Evolutionary conservation across 1,139 yeast genomes (phyloP).

Genomic region (Kodamaea anthophila): DNA sequence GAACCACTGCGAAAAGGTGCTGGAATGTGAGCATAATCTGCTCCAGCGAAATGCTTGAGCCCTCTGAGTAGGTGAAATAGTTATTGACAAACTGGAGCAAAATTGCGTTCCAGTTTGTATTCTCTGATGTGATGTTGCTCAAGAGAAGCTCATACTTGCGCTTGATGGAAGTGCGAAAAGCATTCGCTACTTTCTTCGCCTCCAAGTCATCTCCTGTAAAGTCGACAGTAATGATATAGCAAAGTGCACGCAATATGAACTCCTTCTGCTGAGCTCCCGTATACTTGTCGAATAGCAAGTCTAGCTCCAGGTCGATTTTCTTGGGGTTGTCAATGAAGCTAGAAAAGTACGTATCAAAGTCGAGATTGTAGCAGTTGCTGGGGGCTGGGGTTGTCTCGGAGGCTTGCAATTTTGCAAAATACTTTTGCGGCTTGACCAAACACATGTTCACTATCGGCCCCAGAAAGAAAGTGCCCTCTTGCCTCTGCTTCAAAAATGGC

Average conservation of each 20-base stretch:
- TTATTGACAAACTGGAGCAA: slow-evolving; percentile 5
- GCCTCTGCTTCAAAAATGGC: too few relatives aligned
- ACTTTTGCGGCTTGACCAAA: too few relatives aligned
- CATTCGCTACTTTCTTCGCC: background rate
- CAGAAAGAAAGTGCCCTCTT: too few relatives aligned
- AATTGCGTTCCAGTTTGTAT: background rate
- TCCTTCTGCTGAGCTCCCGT: background rate
- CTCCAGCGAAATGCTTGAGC: slow-evolving; percentile 2
- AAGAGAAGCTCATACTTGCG: slow-evolving; percentile 3
- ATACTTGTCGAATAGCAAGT: background rate
- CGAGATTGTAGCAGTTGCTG: too few relatives aligned
- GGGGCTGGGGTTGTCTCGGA: too few relatives aligned
- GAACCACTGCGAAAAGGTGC: slow-evolving; percentile 2
- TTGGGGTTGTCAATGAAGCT: background rate
- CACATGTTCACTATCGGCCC: background rate
- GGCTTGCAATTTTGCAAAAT: too few relatives aligned
- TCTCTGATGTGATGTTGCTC: slow-evolving; percentile 1
- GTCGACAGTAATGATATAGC: slow-evolving; percentile 3
- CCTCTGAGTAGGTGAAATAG: slow-evolving; percentile 5
- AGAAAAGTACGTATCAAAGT: slow-evolving; percentile 1
- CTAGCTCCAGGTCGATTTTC: slow-evolving; percentile 1
- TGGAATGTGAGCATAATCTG: too few relatives aligned
- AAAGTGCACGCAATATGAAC: slow-evolving; percentile 1
- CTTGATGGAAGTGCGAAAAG: background rate
- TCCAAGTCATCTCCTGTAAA: slow-evolving; percentile 1